A percentile compares a stretch with the other conserved stretches of the same genome.
Evolutionary conservation across 352 stramenopile genomes (phyloP).

Genomic region (Pythium biforme): DNA sequence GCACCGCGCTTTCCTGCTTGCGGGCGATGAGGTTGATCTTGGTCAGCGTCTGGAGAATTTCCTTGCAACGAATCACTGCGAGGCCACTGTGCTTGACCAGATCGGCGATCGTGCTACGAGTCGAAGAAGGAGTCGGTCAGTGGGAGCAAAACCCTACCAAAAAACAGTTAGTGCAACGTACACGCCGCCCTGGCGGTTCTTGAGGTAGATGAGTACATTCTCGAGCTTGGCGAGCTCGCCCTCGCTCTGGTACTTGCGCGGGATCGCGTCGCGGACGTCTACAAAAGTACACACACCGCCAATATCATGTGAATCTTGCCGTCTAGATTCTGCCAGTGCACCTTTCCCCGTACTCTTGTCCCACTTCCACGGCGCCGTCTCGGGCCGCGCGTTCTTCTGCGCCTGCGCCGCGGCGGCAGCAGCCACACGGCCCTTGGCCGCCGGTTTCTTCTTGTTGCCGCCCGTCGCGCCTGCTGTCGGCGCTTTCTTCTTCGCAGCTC

Average conservation of each 20-base stretch:
- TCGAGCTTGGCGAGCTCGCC: constrained; percentile 83
- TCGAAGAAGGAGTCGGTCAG: too few species aligned
- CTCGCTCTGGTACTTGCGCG: constrained; percentile 80
- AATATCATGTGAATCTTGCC: too few species aligned
- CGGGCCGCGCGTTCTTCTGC: constrained; percentile 32
- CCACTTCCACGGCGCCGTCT: constrained; percentile 68
- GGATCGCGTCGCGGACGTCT: constrained; percentile 79
- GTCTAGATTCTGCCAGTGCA: background rate
- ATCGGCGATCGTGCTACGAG: constrained; percentile 81
- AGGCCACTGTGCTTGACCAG: constrained; percentile 78
- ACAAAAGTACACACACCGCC: background rate
- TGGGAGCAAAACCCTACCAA: too few species aligned
- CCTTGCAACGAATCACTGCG: constrained; percentile 83
- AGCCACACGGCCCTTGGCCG: constrained; percentile 17
- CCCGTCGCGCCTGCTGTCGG: background rate
- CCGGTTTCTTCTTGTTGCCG: constrained; percentile 2
- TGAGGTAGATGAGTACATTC: constrained; percentile 85
- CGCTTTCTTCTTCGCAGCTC: constrained; percentile 22
- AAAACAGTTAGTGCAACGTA: too few species aligned
- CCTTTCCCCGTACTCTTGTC: constrained; percentile 56
- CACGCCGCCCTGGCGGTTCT: constrained; percentile 78
- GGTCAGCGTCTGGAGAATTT: constrained; percentile 86
- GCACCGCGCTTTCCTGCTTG: constrained; percentile 70
- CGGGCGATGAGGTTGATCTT: constrained; percentile 79
- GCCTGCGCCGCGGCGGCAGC: constrained; percentile 11